A percentile compares a stretch with the other conserved stretches of the same genome.
Evolutionary conservation across 805 yeast genomes (phyloP).

Genomic region (Peterozyma toletana): DNA sequence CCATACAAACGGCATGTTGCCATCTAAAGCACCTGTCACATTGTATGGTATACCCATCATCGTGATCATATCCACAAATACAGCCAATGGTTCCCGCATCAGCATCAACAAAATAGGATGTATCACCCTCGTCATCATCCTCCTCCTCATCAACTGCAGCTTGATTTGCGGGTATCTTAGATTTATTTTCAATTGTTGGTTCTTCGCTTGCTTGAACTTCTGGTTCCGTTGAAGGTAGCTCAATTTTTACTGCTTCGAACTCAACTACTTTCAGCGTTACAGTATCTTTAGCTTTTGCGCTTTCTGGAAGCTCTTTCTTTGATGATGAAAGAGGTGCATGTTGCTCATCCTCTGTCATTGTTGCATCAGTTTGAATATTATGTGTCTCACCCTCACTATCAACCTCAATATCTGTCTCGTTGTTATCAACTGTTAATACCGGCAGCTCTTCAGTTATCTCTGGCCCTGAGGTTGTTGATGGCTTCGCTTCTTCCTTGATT

Average conservation of each 20-base stretch:
- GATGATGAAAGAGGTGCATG: slow-evolving; percentile 5
- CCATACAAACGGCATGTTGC: slow-evolving; percentile 94
- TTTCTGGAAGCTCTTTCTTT: slow-evolving; percentile 10
- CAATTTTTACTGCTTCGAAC: neutral
- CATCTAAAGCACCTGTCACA: slow-evolving; percentile 89
- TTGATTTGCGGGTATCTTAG: neutral
- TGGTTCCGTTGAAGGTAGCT: neutral
- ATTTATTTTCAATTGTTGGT: neutral
- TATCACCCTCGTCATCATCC: slow-evolving; percentile 13
- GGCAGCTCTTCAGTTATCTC: neutral
- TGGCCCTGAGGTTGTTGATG: too few species aligned
- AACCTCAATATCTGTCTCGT: slow-evolving; percentile 3
- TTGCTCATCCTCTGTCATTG: slow-evolving; percentile 1
- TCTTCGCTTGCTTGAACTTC: neutral
- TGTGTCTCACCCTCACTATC: neutral
- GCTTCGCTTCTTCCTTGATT: too few species aligned
- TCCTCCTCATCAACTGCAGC: neutral
- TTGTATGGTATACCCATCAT: slow-evolving; percentile 91
- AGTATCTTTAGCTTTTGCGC: slow-evolving; percentile 13
- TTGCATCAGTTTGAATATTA: slow-evolving; percentile 1
- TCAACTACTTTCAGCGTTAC: neutral
- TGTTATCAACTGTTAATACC: neutral
- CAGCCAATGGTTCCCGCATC: slow-evolving; percentile 87
- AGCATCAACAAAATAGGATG: slow-evolving; percentile 59
- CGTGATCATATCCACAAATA: slow-evolving; percentile 79